Conservation (phyloP, 2,329 filamentous ascomycete genomes). For the Metarhizium brunneum region DNA sequence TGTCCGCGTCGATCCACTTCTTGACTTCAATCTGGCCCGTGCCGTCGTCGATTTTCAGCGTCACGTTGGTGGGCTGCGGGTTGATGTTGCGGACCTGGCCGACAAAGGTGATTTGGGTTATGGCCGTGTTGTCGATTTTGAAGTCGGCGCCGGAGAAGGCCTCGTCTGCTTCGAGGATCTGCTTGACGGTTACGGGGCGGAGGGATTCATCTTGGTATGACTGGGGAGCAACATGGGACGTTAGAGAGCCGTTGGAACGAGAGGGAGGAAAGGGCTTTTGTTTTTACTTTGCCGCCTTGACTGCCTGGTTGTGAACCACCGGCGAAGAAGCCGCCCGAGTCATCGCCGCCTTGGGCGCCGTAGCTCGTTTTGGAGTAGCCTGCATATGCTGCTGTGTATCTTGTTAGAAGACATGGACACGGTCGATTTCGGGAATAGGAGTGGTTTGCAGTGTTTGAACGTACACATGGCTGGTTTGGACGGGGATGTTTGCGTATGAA, state of each 20-base stretch:
- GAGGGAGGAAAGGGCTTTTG: too few relatives aligned
- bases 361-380: conserved; percentile 37
- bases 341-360: conserved; percentile 47
- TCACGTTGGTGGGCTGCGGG: conserved; percentile 82
- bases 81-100: conserved; percentile 84
- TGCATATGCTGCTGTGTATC: conserved; percentile 36
- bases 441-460: conserved; percentile 1
- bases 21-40: conserved; percentile 89
- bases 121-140: conserved; percentile 67
- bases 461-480: conserved; percentile 23
- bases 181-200: conserved; percentile 90
- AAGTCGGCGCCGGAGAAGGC: conserved; percentile 66
- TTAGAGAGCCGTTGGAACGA: background rate
- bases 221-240: conserved; percentile 20
- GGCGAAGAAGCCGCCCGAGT: conserved; percentile 53
- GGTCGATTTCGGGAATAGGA: background rate
- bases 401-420: conserved; percentile 3
- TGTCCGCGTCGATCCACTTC: conserved; percentile 67
- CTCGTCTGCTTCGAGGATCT: conserved; percentile 75
- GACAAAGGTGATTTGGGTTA: conserved; percentile 70
- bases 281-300: conserved; percentile 36
- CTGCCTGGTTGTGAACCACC: conserved; percentile 52
- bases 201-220: conserved; percentile 74
- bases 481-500: background rate
- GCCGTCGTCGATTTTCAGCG: conserved; percentile 89